These are phyloP conservation scores for Crithidia expoeki DNA, from an alignment of 208 protist genomes.

Conservation along the genomic window DNA sequence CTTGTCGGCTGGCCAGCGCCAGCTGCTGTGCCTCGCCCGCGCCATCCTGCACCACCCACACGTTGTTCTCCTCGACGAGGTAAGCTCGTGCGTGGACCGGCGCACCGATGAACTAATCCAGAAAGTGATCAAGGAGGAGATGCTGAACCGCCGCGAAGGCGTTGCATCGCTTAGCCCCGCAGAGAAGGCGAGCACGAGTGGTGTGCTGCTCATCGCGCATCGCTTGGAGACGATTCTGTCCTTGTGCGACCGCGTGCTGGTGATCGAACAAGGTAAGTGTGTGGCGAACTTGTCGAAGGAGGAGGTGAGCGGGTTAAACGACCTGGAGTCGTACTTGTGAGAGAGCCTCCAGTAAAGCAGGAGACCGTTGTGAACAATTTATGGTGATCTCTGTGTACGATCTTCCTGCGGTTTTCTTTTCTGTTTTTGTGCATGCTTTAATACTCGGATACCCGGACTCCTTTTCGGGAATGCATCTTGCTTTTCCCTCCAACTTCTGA, in stretches of 20 bases:
- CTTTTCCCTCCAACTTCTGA: too few species aligned
- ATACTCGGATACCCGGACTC: too few species aligned
- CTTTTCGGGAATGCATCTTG: too few species aligned
- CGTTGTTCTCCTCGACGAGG: conserved; percentile 97
- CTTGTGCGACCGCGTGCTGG: conserved; percentile 90
- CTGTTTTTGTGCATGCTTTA: too few species aligned
- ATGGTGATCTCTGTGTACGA: background rate
- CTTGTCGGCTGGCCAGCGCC: conserved; percentile 94
- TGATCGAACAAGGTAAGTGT: conserved; percentile 67
- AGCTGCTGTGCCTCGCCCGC: conserved; percentile 96
- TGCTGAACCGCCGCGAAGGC: conserved; percentile 38
- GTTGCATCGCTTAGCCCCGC: conserved; percentile 2
- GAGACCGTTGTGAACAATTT: background rate
- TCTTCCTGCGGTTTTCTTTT: too few species aligned
- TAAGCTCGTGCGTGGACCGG: conserved; percentile 87
- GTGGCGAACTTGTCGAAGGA: conserved; percentile 56
- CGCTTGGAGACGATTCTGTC: conserved; percentile 95
- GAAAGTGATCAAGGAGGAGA: conserved; percentile 81
- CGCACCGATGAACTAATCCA: conserved; percentile 93
- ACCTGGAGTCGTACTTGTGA: conserved; percentile 61
- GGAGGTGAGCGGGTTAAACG: conserved; percentile 44
- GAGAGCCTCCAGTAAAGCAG: background rate
- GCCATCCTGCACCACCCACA: conserved; percentile 90
- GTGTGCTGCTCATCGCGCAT: conserved; percentile 96
- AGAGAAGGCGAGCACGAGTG: conserved; percentile 52